Conservation (phyloP, 2,329 filamentous ascomycete genomes). For the Paecilomyces fulvus region DNA sequence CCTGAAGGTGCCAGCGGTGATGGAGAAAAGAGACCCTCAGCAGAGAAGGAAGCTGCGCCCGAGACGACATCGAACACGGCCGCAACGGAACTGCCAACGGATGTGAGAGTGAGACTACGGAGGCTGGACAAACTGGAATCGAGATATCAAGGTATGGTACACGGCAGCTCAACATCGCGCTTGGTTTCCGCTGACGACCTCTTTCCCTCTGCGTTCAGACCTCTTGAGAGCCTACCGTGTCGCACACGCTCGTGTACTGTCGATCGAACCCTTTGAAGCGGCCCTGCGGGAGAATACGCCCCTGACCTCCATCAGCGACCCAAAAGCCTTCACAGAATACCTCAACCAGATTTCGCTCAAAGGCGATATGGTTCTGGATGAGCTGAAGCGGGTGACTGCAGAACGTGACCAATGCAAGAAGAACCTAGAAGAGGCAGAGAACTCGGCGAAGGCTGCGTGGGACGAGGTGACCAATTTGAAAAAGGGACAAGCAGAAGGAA, state of each 20-base stretch:
- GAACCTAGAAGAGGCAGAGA: constrained; percentile 61
- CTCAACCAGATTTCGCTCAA: constrained; percentile 78
- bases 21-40: constrained; percentile 14
- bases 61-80: constrained; percentile 14
- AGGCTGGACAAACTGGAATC: constrained; percentile 86
- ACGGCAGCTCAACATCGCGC: background rate
- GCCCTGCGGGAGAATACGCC: constrained; percentile 88
- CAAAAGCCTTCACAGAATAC: constrained; percentile 78
- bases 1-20: constrained; percentile 13
- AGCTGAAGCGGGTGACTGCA: constrained; percentile 75
- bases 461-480: constrained; percentile 56
- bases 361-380: constrained; percentile 86
- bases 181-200: background rate
- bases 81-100: constrained; percentile 56
- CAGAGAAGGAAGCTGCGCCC: constrained; percentile 14
- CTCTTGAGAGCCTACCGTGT: constrained; percentile 84
- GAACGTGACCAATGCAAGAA: constrained; percentile 76
- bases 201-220: constrained; percentile 45
- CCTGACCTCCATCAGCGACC: constrained; percentile 77
- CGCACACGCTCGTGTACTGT: constrained; percentile 75
- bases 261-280: constrained; percentile 89
- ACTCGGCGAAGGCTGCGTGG: constrained; percentile 52
- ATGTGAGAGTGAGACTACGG: constrained; percentile 66
- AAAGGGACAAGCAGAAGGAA: constrained; percentile 22
- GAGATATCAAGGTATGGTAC: constrained; percentile 65